Conservation (phyloP, 345 rosid genomes). For the Anacardium occidentale region DNA sequence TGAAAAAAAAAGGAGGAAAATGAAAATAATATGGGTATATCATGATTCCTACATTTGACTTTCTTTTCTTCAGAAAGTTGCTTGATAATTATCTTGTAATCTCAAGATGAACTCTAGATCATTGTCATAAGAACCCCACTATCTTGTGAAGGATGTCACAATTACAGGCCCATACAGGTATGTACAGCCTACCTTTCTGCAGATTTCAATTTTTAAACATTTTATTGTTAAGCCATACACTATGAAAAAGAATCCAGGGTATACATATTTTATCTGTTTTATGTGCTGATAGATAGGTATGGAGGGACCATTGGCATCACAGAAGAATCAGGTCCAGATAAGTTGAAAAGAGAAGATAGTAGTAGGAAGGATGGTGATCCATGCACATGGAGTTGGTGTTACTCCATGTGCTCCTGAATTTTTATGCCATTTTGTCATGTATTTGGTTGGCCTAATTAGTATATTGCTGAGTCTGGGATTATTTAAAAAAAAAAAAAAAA, state of each 20-base stretch:
- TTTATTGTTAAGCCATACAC: too few relatives aligned
- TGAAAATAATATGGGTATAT: background rate
- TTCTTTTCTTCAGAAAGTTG: conserved; percentile 1
- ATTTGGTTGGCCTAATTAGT: conserved; percentile 21
- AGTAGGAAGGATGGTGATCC: conserved; percentile 17
- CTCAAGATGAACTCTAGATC: too few relatives aligned
- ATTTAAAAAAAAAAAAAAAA: background rate
- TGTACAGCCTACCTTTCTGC: background rate
- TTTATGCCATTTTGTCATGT: background rate
- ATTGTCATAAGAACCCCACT: too few relatives aligned
- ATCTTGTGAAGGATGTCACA: too few relatives aligned
- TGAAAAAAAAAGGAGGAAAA: background rate
- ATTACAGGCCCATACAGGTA: background rate
- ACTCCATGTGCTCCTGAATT: conserved; percentile 14
- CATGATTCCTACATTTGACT: background rate
- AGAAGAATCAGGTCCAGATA: background rate
- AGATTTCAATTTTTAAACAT: background rate
- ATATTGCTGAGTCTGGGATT: background rate
- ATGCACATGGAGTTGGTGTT: conserved; percentile 23
- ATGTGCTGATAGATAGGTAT: background rate
- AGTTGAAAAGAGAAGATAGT: conserved; percentile 16
- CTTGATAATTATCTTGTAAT: background rate
- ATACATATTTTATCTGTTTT: background rate
- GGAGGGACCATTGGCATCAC: conserved; percentile 10
- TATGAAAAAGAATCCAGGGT: too few relatives aligned